These are phyloP conservation scores for Blastocystis sp. DNA, from an alignment of 352 stramenopile species.

Conservation along the genomic window DNA sequence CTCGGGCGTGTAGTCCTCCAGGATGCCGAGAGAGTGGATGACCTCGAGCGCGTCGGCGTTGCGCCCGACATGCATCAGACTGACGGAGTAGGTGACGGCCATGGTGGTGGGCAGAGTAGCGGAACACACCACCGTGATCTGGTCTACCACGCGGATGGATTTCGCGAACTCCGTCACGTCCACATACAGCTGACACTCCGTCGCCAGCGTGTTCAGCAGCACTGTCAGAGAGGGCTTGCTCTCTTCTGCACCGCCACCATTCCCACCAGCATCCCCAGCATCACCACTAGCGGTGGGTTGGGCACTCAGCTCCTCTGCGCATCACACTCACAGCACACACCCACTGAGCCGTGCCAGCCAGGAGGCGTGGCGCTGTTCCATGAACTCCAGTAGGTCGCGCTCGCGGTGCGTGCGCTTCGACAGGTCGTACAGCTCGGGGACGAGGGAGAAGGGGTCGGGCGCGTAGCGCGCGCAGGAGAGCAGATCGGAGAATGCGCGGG, in stretches of 20 bases:
- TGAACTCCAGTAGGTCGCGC: conserved; percentile 12
- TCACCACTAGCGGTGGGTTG: too few species aligned
- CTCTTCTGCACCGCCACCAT: too few species aligned
- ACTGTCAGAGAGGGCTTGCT: not conserved
- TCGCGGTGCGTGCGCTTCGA: conserved; percentile 2
- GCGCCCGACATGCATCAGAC: conserved; percentile 35
- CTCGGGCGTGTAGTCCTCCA: conserved; percentile 30
- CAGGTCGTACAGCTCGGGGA: conserved; percentile 14
- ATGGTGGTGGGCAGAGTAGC: conserved; percentile 18
- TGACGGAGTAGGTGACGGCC: conserved; percentile 53
- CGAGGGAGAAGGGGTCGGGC: not conserved
- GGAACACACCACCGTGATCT: conserved; percentile 27
- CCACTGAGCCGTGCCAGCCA: conserved; percentile 19
- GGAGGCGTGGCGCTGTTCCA: not conserved
- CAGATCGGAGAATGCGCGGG: conserved; percentile 12
- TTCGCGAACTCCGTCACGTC: conserved; percentile 15
- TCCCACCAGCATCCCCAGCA: too few species aligned
- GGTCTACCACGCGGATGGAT: conserved; percentile 35
- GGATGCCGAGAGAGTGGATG: conserved; percentile 37
- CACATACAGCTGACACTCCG: not conserved
- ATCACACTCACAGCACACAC: not conserved
- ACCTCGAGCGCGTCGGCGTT: conserved; percentile 37
- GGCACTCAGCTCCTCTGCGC: conserved; percentile 4
- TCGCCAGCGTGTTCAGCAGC: not conserved
- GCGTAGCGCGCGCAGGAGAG: not conserved